These are phyloP conservation scores for Gastrolobium bilobum DNA, from an alignment of 306 rosid species.

Conservation along the genomic window DNA sequence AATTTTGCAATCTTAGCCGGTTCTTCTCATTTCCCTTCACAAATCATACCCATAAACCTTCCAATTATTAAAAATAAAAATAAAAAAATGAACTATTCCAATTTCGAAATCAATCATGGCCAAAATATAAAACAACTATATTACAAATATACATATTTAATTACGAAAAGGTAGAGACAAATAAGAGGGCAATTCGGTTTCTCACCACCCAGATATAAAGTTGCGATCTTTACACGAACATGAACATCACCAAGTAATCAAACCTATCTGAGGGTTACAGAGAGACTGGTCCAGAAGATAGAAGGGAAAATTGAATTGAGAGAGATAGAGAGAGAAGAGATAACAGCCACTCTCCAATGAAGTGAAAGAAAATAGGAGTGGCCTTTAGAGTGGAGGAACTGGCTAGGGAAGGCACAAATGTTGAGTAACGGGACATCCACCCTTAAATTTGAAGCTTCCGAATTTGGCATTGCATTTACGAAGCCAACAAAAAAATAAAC, in stretches of 20 bases:
- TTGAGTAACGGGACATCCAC: neutral
- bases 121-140: neutral
- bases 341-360: neutral
- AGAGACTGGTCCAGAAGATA: neutral
- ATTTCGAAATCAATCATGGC: neutral
- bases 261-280: neutral
- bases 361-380: slow-evolving; percentile 8
- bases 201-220: slow-evolving; percentile 43
- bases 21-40: slow-evolving; percentile 49
- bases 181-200: slow-evolving; percentile 30
- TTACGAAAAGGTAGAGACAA: neutral
- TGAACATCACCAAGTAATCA: neutral
- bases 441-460: slow-evolving; percentile 34
- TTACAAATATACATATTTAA: neutral
- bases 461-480: slow-evolving; percentile 33
- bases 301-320: neutral
- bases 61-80: neutral
- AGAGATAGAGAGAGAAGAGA: neutral
- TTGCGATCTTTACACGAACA: slow-evolving; percentile 38
- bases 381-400: slow-evolving; percentile 35
- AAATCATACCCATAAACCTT: slow-evolving; percentile 37
- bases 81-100: neutral
- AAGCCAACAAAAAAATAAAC: neutral
- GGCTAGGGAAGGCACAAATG: neutral
- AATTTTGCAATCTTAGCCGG: slow-evolving; percentile 25